phyloP scores from a whole-genome alignment of 805 yeast genomes.

The Phaffomyces opuntiae region DNA sequence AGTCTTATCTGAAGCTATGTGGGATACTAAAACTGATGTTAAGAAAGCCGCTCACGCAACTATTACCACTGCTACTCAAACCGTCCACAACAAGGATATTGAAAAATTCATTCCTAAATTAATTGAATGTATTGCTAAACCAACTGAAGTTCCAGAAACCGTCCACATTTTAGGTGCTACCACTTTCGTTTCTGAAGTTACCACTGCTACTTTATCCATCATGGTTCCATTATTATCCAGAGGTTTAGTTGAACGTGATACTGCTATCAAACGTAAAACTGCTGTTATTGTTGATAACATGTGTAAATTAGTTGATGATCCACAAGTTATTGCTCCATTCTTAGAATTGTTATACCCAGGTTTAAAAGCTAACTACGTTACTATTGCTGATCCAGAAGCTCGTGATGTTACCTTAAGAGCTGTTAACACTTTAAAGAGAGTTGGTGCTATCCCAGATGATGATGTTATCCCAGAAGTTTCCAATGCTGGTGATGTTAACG shows the following conservation, averaged over 20 bases:
- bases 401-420: conserved; percentile 98
- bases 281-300: conserved; percentile 99
- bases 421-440: conserved; percentile 95
- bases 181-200: conserved; percentile 98
- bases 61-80: conserved; percentile 93
- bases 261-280: conserved; percentile 98
- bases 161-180: conserved; percentile 99
- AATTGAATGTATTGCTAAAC: conserved; percentile 94
- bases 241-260: conserved; percentile 99
- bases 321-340: conserved; percentile 99
- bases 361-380: conserved; percentile 85
- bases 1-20: conserved; percentile 97
- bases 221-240: conserved; percentile 98
- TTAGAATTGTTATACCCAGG: conserved; percentile 93
- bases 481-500: conserved; percentile 94
- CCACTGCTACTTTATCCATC: conserved; percentile 98
- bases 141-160: conserved; percentile 97
- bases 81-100: conserved; percentile 99
- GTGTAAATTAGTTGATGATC: conserved; percentile 99
- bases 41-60: conserved; percentile 94
- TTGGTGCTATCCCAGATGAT: conserved; percentile 89
- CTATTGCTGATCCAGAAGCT: conserved; percentile 99
- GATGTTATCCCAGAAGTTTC: conserved; percentile 95
- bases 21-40: conserved; percentile 99
- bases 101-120: conserved; percentile 98